These are phyloP conservation scores for Tricholoma sp. DNA, from an alignment of 768 basidiomycete genomes.

Conservation along the genomic window DNA sequence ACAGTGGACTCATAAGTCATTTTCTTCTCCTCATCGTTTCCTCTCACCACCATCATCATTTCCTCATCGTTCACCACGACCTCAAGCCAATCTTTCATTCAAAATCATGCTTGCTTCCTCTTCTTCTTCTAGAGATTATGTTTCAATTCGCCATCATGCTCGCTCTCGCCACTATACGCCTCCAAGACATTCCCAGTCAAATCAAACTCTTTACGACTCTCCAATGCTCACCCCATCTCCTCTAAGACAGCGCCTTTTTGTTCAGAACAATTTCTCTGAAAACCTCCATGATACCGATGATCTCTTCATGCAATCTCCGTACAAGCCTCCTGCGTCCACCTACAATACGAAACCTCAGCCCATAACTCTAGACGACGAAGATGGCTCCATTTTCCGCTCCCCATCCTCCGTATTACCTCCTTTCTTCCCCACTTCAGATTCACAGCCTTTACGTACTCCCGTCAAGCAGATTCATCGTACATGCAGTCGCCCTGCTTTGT, in stretches of 20 bases:
- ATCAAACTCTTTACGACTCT: conserved; percentile 37
- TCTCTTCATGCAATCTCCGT: conserved; percentile 50
- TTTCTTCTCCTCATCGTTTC: conserved; percentile 15
- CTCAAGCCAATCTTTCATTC: conserved; percentile 18
- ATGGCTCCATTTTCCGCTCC: conserved; percentile 54
- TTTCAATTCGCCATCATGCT: conserved; percentile 24
- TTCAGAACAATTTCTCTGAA: conserved; percentile 22
- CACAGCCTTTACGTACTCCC: conserved; percentile 56
- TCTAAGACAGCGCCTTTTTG: conserved; percentile 40
- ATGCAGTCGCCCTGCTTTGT: conserved; percentile 38
- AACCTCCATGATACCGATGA: conserved; percentile 39
- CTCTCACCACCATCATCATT: conserved; percentile 7
- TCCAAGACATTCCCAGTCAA: conserved; percentile 22
- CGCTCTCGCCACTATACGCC: conserved; percentile 31
- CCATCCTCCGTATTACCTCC: conserved; percentile 33
- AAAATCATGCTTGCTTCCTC: conserved; percentile 39
- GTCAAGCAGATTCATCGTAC: conserved; percentile 44
- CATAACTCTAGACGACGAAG: conserved; percentile 48
- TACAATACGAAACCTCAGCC: conserved; percentile 37
- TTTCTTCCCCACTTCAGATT: conserved; percentile 37
- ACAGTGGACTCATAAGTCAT: not conserved
- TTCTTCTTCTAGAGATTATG: conserved; percentile 35
- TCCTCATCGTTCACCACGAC: conserved; percentile 16
- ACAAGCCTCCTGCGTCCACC: conserved; percentile 35
- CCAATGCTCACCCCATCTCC: conserved; percentile 67